Base-by-base conservation (phyloP, 2,329 filamentous ascomycete species). In the Diaporthe citrichinensis region DNA sequence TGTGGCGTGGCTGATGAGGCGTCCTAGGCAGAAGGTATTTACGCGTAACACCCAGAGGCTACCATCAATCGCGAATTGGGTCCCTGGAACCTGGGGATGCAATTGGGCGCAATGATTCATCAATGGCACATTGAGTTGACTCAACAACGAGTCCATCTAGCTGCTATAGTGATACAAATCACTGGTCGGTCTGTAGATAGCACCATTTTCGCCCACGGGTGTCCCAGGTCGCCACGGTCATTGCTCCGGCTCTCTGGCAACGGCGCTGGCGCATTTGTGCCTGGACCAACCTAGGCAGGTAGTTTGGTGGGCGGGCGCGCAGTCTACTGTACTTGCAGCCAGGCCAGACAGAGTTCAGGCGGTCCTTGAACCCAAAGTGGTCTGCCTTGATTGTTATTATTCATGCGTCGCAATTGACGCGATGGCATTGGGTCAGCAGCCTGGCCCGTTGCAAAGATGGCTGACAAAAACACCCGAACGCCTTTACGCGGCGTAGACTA, bases 71-170 rank as follows among this genome's bases (percentile, higher is more conserved):
- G 65, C 17, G 65, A 28, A 31, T 9, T 28, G 58, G 6, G 46
- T 9, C 46, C 44, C 25, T 2, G 46, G 41, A 49, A 12, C 41
- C 41, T 7, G 61, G 34, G 31, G 12, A 41, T 23, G 49, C 34
- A 69, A 69, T 69, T 69, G 34, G 51, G 34, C 23, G 72, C 62
- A 71, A 74, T 74, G 73, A 74, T 71, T 74, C 73, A 62, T 71
- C 55, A 53, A 59, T 51, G 17, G 65, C 31, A 41, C 31, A 39
- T 28, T 6, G 20, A 53, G 39, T 71, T 71, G 73, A 71, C 73
- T 71, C 65, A 55, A 61, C 65, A 31, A 57, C 51, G 23, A 39
- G 25, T 20, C 46, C 23, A 25, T 25, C n/a, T 12, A 7, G 28
- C 31, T 51, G 49, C 9, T 41, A 49, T 28, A 69, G 49, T 55